phyloP scores from a whole-genome alignment of 768 basidiomycete genomes.

The Xanthoconium stramineum region DNA sequence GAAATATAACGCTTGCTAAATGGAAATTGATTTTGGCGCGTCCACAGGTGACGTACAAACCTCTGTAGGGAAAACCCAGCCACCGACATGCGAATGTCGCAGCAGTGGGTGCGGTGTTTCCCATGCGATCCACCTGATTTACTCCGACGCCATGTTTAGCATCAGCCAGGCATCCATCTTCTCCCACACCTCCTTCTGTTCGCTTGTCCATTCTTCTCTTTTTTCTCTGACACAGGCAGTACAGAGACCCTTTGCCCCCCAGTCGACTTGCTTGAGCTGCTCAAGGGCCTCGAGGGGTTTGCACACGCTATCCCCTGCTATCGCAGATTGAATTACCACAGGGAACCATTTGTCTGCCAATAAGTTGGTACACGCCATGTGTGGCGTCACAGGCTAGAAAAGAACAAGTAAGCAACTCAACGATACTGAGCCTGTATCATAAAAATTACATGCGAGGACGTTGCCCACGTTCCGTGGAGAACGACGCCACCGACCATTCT shows the following conservation, averaged over 20 bases:
- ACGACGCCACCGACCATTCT: no score
- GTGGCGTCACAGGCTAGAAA: slow-evolving; percentile 48
- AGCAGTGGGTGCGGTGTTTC: not conserved
- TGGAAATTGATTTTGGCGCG: not conserved
- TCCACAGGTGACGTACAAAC: slow-evolving; percentile 8
- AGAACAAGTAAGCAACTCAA: not conserved
- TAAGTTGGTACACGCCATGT: slow-evolving; percentile 72
- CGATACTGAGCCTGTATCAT: not conserved
- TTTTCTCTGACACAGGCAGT: slow-evolving; percentile 55
- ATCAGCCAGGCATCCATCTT: slow-evolving; percentile 58
- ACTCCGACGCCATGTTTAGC: slow-evolving; percentile 8
- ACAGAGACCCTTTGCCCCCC: slow-evolving; percentile 60
- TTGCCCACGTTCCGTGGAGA: not conserved
- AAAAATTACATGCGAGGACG: not conserved
- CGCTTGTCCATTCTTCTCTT: slow-evolving; percentile 60
- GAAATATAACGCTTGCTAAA: not conserved
- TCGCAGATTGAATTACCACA: slow-evolving; percentile 64
- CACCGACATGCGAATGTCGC: not conserved
- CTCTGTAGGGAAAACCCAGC: not conserved
- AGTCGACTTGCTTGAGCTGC: slow-evolving; percentile 54
- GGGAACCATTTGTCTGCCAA: slow-evolving; percentile 73
- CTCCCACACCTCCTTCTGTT: slow-evolving; percentile 58
- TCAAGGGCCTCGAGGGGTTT: slow-evolving; percentile 72
- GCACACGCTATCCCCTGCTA: slow-evolving; percentile 59
- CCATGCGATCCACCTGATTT: not conserved